A percentile compares a stretch with the other conserved stretches of the same genome.
Conservation (phyloP, 2,329 filamentous ascomycete species). For the Ophiostoma himal-ulmi region DNA sequence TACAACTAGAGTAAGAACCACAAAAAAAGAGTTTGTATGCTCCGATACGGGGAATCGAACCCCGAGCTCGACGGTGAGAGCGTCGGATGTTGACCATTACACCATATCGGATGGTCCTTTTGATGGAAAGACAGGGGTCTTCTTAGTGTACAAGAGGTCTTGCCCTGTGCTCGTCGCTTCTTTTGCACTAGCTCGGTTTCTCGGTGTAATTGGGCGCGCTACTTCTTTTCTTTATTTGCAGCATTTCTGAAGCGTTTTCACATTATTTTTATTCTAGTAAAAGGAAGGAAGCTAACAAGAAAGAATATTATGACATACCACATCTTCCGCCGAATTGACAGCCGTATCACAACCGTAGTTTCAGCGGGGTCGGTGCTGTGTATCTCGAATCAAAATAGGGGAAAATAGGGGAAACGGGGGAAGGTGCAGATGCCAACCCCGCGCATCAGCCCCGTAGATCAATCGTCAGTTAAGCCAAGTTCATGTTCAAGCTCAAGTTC, state of each 20-base stretch:
- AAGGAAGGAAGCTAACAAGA: too few relatives aligned
- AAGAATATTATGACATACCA: too few relatives aligned
- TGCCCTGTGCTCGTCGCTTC: not conserved
- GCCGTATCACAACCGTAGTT: not conserved
- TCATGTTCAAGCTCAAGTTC: too few relatives aligned
- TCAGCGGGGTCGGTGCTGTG: not conserved
- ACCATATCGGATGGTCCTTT: constrained; percentile 15
- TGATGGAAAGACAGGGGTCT: constrained; percentile 1
- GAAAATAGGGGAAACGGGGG: constrained; percentile 8
- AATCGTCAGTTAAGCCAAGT: not conserved
- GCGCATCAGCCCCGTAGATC: constrained; percentile 2
- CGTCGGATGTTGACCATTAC: constrained; percentile 17
- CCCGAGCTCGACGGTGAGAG: constrained; percentile 17
- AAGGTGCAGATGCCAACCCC: constrained; percentile 7
- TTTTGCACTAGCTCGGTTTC: not conserved
- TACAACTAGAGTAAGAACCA: not conserved
- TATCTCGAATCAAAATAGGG: constrained; percentile 6
- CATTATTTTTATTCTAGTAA: too few relatives aligned
- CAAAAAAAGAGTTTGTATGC: constrained; percentile 12
- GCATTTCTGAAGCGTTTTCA: too few relatives aligned
- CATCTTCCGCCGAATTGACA: too few relatives aligned
- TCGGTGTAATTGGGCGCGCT: not conserved
- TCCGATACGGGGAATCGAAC: constrained; percentile 17
- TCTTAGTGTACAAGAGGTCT: not conserved
- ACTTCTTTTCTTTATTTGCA: not conserved